A percentile compares a stretch with the other conserved stretches of the same genome.
These are phyloP conservation scores for Acanthamoeba triangularis DNA, from an alignment of 208 protist genomes.

Conservation along the genomic window DNA sequence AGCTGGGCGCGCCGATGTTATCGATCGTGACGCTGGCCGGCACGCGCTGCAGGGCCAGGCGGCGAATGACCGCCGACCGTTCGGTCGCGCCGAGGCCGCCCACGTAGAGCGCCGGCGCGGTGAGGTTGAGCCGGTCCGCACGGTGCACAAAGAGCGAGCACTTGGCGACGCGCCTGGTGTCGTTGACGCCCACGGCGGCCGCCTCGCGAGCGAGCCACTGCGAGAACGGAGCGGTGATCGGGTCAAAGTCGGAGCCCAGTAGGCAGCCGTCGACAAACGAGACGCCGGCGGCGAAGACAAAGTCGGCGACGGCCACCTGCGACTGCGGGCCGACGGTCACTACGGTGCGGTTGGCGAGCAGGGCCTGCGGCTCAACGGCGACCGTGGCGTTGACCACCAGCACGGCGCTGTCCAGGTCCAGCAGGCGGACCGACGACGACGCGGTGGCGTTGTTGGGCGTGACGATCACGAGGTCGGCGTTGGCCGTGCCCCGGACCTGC, in stretches of 20 bases:
- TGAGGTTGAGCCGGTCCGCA: background rate
- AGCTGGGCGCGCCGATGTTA: background rate
- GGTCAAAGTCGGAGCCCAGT: background rate
- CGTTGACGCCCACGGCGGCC: background rate
- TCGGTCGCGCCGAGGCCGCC: background rate
- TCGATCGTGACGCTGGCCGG: background rate
- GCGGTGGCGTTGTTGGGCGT: background rate
- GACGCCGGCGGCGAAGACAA: background rate
- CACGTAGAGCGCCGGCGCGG: background rate
- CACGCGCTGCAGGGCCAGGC: background rate
- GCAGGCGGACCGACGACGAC: background rate
- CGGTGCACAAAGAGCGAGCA: background rate
- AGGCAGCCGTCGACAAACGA: conserved; percentile 54
- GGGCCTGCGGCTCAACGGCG: background rate
- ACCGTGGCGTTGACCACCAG: conserved; percentile 42
- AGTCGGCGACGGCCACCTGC: background rate
- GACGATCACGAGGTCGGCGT: background rate
- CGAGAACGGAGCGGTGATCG: background rate
- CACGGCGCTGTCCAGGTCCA: background rate
- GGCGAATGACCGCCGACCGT: background rate
- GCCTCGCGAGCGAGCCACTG: conserved; percentile 2
- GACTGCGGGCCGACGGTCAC: background rate
- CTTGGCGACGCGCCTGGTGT: background rate
- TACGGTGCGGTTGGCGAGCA: conserved; percentile 37
- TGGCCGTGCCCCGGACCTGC: background rate